Evolutionary conservation across 768 basidiomycete species (phyloP).

Genomic region (Russula sp.): DNA sequence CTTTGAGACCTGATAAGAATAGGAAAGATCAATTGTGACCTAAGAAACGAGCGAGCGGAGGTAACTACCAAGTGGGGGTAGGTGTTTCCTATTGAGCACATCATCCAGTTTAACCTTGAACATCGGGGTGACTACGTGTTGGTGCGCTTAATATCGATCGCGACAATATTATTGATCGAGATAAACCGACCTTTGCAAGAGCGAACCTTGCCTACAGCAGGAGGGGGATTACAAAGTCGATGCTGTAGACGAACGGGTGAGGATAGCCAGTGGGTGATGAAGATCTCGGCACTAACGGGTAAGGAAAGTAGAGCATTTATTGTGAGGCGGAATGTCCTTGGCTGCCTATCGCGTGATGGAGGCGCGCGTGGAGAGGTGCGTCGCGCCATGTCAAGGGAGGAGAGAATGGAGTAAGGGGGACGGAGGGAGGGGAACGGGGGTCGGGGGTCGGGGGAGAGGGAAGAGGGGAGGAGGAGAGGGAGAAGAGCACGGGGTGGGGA

Average conservation of each 20-base stretch:
- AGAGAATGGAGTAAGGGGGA: background rate
- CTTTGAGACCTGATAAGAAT: conserved; percentile 41
- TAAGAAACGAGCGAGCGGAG: conserved; percentile 11
- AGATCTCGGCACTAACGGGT: conserved; percentile 39
- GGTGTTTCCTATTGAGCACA: conserved; percentile 69
- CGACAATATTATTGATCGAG: background rate
- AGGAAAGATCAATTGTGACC: background rate
- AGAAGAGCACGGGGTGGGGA: background rate
- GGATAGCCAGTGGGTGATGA: conserved; percentile 3
- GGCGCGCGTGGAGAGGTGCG: conserved; percentile 3
- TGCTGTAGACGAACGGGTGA: conserved; percentile 31
- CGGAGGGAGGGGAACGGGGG: background rate
- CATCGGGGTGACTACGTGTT: conserved; percentile 51
- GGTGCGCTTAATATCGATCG: background rate
- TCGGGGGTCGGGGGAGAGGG: background rate
- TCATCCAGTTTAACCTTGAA: conserved; percentile 70
- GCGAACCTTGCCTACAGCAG: conserved; percentile 63
- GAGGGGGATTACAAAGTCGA: conserved; percentile 66
- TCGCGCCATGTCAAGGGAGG: conserved; percentile 18
- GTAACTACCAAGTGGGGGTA: conserved; percentile 65
- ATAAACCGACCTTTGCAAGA: conserved; percentile 52
- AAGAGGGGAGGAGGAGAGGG: background rate
- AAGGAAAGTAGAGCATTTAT: conserved; percentile 39
- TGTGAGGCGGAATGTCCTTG: conserved; percentile 38
- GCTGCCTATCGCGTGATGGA: conserved; percentile 32